Conservation (phyloP, 2,329 filamentous ascomycete genomes). For the Alternaria gaisen region DNA sequence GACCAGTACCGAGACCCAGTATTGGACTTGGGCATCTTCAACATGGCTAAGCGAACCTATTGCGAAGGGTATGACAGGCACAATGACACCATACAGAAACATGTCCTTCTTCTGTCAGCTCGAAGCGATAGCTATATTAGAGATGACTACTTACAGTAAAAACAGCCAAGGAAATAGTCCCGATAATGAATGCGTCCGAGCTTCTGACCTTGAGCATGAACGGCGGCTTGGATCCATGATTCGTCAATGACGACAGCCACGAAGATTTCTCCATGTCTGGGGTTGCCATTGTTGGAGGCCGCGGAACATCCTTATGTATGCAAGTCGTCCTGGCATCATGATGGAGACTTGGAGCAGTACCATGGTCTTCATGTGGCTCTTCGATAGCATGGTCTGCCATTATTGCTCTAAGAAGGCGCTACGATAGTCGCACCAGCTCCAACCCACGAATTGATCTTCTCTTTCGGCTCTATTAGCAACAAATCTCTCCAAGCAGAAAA, state of each 20-base stretch:
- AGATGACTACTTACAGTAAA: slow-evolving; percentile 42
- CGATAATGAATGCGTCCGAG: slow-evolving; percentile 47
- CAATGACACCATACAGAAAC: slow-evolving; percentile 70
- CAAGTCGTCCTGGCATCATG: too few relatives aligned
- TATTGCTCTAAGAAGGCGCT: background rate
- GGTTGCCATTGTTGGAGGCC: background rate
- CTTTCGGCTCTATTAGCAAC: background rate
- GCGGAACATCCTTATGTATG: background rate
- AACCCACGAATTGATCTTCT: background rate
- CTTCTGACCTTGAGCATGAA: slow-evolving; percentile 45
- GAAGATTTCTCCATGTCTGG: slow-evolving; percentile 24
- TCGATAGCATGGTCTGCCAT: background rate
- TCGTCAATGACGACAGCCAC: slow-evolving; percentile 43
- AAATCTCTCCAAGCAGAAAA: background rate
- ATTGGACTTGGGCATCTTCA: slow-evolving; percentile 61
- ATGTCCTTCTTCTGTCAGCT: slow-evolving; percentile 58
- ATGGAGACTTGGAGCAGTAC: background rate
- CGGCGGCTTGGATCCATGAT: slow-evolving; percentile 41
- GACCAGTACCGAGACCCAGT: slow-evolving; percentile 76
- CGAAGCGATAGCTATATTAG: background rate
- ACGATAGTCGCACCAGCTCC: background rate
- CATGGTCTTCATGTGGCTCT: background rate
- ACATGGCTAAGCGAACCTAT: slow-evolving; percentile 65
- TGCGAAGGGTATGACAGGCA: slow-evolving; percentile 77
- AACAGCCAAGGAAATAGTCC: slow-evolving; percentile 47